Base-by-base conservation (phyloP, 352 stramenopile genomes). In the Pythium plurisporium region DNA sequence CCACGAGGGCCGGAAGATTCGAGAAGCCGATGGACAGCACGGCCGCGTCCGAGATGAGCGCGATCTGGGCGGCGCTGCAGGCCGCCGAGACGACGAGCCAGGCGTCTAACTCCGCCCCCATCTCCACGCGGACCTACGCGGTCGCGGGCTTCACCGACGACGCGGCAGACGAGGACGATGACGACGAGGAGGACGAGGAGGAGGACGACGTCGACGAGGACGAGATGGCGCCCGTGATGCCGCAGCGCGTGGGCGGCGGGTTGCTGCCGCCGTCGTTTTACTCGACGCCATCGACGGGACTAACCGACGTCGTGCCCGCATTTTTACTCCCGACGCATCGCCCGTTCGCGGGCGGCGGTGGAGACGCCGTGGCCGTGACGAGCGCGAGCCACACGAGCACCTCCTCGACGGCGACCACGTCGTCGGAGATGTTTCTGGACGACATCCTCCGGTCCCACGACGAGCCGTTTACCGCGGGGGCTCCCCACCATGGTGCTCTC, bases 401-500 rank as follows among this genome's bases (percentile, higher is more conserved):
- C 26, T 19, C 38, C 10, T 59, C 27, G 36, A 30, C 30, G 30
- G 12, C 22, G 20, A 11, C 40, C 40, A 41, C 53, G 43, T 25
- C 53, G 34, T 59, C 45, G 3, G 59, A 61, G 38, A 78, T 65
- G 27, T 78, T 81, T 46, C 62, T 84, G 46, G 74, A 84, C 49
- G 74, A 84, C 41, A 52, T 84, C 31, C 36, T 82, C 22, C 56
- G 49, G 7, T 51, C 49, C 1, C 48, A 54, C 5, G 66, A 78
- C 34, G 71, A 76, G 15, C 55, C 41, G 40, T 58, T 41, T 36
- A 43, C 19, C 23, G 40, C 20, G 34, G 45, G 23, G n/a, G n/a
- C n/a, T n/a, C n/a, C n/a, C n/a, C n/a, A n/a, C n/a, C n/a, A n/a
- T n/a, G n/a, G n/a, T n/a, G n/a, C n/a, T n/a, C n/a, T n/a, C n/a